Percentiles rank a stretch among this genome's conserved stretches.
phyloP scores from a whole-genome alignment of 2,329 filamentous ascomycete genomes.

The Sclerotinia glacialis region DNA sequence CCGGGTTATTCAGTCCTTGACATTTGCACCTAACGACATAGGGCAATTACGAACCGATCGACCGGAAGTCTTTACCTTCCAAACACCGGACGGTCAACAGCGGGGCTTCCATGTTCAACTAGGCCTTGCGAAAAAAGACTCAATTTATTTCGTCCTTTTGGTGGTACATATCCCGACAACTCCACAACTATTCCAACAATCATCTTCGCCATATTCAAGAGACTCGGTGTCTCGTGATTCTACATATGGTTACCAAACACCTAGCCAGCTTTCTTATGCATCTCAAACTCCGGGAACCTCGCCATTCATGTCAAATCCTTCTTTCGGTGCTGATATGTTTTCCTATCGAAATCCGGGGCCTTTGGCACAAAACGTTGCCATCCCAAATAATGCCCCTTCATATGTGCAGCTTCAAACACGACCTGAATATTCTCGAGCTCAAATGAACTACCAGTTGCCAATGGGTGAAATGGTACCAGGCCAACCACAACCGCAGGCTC shows the following conservation, averaged over 20 bases:
- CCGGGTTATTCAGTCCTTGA: conserved; percentile 53
- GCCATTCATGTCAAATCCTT: conserved; percentile 30
- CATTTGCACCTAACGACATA: conserved; percentile 54
- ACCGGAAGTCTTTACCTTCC: conserved; percentile 55
- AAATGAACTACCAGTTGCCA: conserved; percentile 50
- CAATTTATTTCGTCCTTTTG: conserved; percentile 61
- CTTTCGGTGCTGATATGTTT: conserved; percentile 32
- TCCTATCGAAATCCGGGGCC: conserved; percentile 32
- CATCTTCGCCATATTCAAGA: conserved; percentile 34
- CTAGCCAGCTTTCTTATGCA: conserved; percentile 31
- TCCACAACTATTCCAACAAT: conserved; percentile 32
- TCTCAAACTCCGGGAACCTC: conserved; percentile 29
- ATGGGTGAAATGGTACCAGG: conserved; percentile 49
- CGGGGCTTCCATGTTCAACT: conserved; percentile 51
- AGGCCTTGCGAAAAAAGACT: conserved; percentile 58
- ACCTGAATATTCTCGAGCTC: conserved; percentile 43
- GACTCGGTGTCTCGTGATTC: conserved; percentile 36
- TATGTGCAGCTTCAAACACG: conserved; percentile 49
- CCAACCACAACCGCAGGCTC: conserved; percentile 41
- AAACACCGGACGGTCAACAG: conserved; percentile 50
- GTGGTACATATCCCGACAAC: conserved; percentile 32
- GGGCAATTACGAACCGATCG: conserved; percentile 52
- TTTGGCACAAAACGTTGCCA: conserved; percentile 27
- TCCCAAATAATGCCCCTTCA: conserved; percentile 44
- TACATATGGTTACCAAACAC: conserved; percentile 36